Evolutionary conservation across 2,329 filamentous ascomycete species (phyloP), one percentile per base, ranked within the genome.

Genomic region (Cladosporium colombiae): DNA sequence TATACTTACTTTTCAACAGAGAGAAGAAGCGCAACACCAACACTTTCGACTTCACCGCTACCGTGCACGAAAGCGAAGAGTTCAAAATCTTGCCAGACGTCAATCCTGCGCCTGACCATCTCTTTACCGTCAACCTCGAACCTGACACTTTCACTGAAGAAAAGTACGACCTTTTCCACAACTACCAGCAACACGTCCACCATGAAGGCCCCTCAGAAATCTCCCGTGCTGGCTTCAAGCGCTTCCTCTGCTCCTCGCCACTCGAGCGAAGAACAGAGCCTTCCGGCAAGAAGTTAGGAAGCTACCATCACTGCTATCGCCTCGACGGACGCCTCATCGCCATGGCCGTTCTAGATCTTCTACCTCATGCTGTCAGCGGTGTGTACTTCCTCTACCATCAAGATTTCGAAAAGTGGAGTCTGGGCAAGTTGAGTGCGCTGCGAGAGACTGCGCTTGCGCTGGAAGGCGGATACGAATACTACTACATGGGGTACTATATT

Each of bases 401-500:
- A 72, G 90, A 90, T 68, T 87, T 92, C 62, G 87, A 90, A 70
- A 82, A 83, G 65, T 88, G 86, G 78, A 84, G 84, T 27, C 89
- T 91, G 33, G 91, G 91, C 1, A 95, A 94, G 76, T 78, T 94
- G 5, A 88, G 89, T 40, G 91, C 91, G 1, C 76, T 94, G 68
- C 81, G 88, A 68, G 91, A 95, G 77, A 90, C 91, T 67, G 82
- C 87, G 0, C 76, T 95, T 31, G 89, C 91, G 0, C 78, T 83
- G 2, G 91, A 94, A 73, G 82, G 81, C 6, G 88, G 86, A 0
- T 93, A 93, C 71, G 80, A 84, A 52, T 92, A 87, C 82, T 95
- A 92, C 85, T 95, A 94, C 78, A 89, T 89, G 87, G 87, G 91
- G 6, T 94, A 88, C 77, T 95, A 94, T 72, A 94, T 95, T 66